phyloP scores from a whole-genome alignment of 352 stramenopile genomes.

The Globisporangium apiculatum region DNA sequence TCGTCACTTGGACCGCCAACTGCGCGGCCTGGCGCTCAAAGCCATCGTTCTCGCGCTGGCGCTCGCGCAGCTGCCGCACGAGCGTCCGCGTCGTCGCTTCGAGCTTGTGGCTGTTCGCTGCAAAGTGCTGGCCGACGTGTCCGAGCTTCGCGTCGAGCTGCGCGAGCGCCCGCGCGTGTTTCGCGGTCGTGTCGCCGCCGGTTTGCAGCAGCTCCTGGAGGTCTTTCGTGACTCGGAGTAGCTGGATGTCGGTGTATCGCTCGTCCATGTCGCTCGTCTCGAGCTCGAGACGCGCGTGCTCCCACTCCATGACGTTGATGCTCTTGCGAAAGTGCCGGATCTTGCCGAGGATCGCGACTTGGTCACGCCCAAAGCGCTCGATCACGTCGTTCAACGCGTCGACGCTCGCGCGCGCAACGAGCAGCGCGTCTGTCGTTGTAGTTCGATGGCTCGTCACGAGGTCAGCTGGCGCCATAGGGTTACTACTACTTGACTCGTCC shows the following conservation, averaged over 20 bases:
- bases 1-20: conserved; percentile 78
- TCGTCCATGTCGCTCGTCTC: conserved; percentile 86
- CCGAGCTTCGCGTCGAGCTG: conserved; percentile 71
- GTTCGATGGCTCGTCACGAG: not conserved
- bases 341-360: conserved; percentile 75
- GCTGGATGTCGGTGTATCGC: conserved; percentile 90
- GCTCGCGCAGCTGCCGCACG: conserved; percentile 54
- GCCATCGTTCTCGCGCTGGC: conserved; percentile 70
- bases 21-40: conserved; percentile 74
- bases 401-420: conserved; percentile 75
- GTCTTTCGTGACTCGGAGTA: conserved; percentile 91
- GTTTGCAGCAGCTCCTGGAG: conserved; percentile 88
- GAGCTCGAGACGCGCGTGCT: conserved; percentile 74
- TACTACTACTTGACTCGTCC: conserved; percentile 67
- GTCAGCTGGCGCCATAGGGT: not conserved
- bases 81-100: conserved; percentile 40
- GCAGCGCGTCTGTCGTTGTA: conserved; percentile 30
- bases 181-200: conserved; percentile 66
- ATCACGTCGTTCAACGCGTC: conserved; percentile 87
- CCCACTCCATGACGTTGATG: conserved; percentile 94
- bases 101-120: conserved; percentile 59
- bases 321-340: conserved; percentile 93
- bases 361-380: conserved; percentile 75
- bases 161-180: conserved; percentile 66
- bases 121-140: conserved; percentile 56